Percentiles rank a stretch among this genome's conserved stretches.
Evolutionary conservation across 1,284 basidiomycete species (phyloP).

Genomic region (Moniliophthora roreri): DNA sequence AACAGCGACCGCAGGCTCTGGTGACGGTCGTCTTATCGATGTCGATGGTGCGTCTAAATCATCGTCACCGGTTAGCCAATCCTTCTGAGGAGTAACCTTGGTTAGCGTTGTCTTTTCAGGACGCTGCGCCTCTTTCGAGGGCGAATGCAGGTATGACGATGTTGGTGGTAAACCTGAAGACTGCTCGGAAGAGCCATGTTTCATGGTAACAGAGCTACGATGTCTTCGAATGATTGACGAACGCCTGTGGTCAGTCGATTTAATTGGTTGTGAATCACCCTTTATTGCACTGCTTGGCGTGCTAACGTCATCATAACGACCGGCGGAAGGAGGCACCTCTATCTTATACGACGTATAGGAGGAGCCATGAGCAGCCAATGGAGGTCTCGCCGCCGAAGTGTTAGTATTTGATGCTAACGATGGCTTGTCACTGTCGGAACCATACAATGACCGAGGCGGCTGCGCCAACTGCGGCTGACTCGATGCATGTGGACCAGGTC

Average conservation of each 20-base stretch:
- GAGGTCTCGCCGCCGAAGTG: not conserved
- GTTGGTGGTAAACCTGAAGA: conserved; percentile 2
- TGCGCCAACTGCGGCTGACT: conserved; percentile 10
- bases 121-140: not conserved
- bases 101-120: conserved; percentile 1
- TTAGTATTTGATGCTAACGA: too few species aligned
- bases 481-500: conserved; percentile 10
- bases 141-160: conserved; percentile 4
- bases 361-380: not conserved
- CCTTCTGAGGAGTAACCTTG: conserved; percentile 29
- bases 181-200: conserved; percentile 19
- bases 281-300: not conserved
- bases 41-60: conserved; percentile 35
- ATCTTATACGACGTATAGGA: not conserved
- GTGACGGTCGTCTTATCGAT: conserved; percentile 23
- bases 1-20: conserved; percentile 37
- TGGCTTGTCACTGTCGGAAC: not conserved
- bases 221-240: conserved; percentile 41
- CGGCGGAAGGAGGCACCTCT: not conserved
- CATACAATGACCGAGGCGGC: not conserved
- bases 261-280: conserved; percentile 7
- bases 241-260: conserved; percentile 13
- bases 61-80: conserved; percentile 74
- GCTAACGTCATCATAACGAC: not conserved
- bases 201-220: conserved; percentile 39